Percentiles rank a stretch among this genome's conserved stretches.
These are phyloP conservation scores for Venturia nashicola DNA, from an alignment of 2,329 filamentous ascomycete genomes.

Conservation along the genomic window DNA sequence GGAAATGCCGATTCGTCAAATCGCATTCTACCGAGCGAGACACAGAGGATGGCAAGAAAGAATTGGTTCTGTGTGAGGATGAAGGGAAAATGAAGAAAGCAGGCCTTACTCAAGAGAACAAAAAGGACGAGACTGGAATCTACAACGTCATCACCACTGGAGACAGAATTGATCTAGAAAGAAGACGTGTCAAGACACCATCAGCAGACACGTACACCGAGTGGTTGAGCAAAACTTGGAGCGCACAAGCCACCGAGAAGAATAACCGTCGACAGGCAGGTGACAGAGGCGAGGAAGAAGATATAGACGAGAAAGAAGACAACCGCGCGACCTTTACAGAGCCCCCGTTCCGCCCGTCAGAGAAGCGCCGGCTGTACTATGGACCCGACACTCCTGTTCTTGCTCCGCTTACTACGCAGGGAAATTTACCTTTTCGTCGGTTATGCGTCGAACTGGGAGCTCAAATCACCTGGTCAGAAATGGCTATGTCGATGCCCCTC, in stretches of 20 bases:
- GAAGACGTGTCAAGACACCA: slow-evolving; percentile 56
- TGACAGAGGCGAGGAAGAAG: slow-evolving; percentile 9
- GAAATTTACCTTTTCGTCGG: slow-evolving; percentile 86
- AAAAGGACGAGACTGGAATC: slow-evolving; percentile 44
- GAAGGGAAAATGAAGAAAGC: slow-evolving; percentile 33
- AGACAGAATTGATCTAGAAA: slow-evolving; percentile 63
- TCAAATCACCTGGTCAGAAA: slow-evolving; percentile 92
- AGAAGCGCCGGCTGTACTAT: slow-evolving; percentile 91
- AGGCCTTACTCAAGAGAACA: slow-evolving; percentile 20
- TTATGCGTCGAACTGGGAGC: slow-evolving; percentile 82
- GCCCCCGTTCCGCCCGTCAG: slow-evolving; percentile 75
- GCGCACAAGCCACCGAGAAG: slow-evolving; percentile 15
- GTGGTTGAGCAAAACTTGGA: slow-evolving; percentile 61
- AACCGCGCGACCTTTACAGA: slow-evolving; percentile 73
- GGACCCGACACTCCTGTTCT: slow-evolving; percentile 83
- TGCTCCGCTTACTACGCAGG: slow-evolving; percentile 93
- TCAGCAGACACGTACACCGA: slow-evolving; percentile 64
- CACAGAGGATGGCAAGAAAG: slow-evolving; percentile 66
- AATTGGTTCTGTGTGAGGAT: slow-evolving; percentile 59
- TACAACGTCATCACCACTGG: slow-evolving; percentile 61
- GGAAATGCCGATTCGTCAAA: slow-evolving; percentile 85
- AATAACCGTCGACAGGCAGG: slow-evolving; percentile 18
- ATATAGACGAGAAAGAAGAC: slow-evolving; percentile 43
- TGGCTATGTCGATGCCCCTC: slow-evolving; percentile 86
- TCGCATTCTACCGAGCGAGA: slow-evolving; percentile 78